Evolutionary conservation across 305 asterid species (phyloP), one percentile per base, ranked within the genome.

Genomic region (Rubia balearica): DNA sequence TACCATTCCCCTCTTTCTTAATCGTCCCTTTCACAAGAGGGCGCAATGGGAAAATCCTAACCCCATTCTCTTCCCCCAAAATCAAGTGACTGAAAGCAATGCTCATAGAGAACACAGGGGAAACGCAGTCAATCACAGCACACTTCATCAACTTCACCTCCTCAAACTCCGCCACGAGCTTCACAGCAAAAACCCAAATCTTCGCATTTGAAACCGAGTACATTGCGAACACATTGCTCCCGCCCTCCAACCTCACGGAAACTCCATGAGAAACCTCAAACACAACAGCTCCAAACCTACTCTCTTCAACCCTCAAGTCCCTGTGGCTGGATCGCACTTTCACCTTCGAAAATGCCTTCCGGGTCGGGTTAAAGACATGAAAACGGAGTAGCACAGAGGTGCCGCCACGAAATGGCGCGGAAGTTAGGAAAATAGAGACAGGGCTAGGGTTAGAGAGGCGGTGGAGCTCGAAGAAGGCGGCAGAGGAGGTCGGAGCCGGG

Each of bases 1-100:
- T 14, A 21, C 40, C 68, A 27, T 24, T 49, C 16, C 27, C 64
- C 41, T 84, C 88, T 76, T 80, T 86, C 67, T 79, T 82, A 61
- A 73, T 77, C 77, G 74, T 87, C 24, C 92, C 95, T 76, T 90
- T 90, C 57, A 90, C 76, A 75, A 90, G 74, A 17, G 81, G 82
- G 71, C 84, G 82, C 70, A 92, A 70, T 5, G 86, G 86, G 45
- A 85, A 85, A 73, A 88, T 76, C 83, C 96, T 78, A 73, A 90
- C 96, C 71, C 98, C 96, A 65, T 83, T 85, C 83, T 83, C 91
- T 76, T 92, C 96, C 71, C 98, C 98, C 60, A 88, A 73, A 71
- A 90, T 71, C 82, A 92, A 71, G 71, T 76, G 80, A 67, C 92
- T 89, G 72, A 85, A 87, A 69, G 84, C 77, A 68, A 86, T 68